Base-by-base conservation (phyloP, 2,329 filamentous ascomycete genomes). In the Helotiales sp. region DNA sequence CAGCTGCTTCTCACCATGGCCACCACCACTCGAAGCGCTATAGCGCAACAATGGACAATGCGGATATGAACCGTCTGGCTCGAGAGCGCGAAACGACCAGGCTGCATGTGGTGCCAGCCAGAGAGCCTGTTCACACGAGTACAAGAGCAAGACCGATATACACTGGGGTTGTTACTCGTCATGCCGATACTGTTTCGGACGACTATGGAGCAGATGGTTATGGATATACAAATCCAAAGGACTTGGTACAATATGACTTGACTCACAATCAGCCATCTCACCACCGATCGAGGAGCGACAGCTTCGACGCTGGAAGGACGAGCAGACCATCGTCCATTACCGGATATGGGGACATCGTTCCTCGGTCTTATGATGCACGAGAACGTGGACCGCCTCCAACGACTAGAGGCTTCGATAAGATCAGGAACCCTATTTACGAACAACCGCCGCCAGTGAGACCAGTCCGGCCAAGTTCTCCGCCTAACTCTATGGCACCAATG, bases 381-480 rank as follows among this genome's bases (percentile, higher is more conserved):
- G 75, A 77, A 40, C 66, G 75, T 20, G 74, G 85, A 0, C 91
- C 90, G 1, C 91, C 91, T 10, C 89, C 89, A 4, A 87, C 89
- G 5, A 91, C 88, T 2, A 83, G 90, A 72, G 91, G 89, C 0
- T 87, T 93, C 70, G 91, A 93, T 72, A 91, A 87, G 78, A 86
- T 92, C 70, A 85, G 65, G 74, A 73, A 17, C 63, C 78, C 77
- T 17, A 74, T 79, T 6, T 87, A 86, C 69, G 84, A 86, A 26
- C 76, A 82, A 30, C 79, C 84, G 6, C 78, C 79, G 6, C 78
- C 78, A 0, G 77, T 79, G 50, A 82, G 83, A 60, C 79, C 83
- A 75, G 81, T 85, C 17, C 78, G 84, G 15, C 81, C 65, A 50
- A 57, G 68, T 40, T 68, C 66, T 6, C 47, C 65, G 20, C 49